Evolutionary conservation across 176 grass and related monocot genomes (phyloP).

Genomic region (Tillandsia fasciculata): DNA sequence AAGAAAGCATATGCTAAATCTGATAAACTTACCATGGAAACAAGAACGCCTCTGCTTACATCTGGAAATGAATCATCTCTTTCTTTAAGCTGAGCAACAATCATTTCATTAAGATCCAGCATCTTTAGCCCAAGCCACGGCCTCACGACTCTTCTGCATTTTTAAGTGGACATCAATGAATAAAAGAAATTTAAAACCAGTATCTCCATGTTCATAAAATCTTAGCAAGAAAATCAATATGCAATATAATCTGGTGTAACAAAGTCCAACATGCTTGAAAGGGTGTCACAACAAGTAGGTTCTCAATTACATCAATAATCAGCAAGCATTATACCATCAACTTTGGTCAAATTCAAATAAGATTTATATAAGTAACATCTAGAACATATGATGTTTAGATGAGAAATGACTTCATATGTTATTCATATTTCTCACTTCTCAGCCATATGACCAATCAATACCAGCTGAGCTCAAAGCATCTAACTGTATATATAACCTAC

Average conservation of each 20-base stretch:
- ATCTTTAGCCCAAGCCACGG: constrained; percentile 91
- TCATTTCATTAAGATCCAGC: constrained; percentile 65
- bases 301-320: too few species aligned
- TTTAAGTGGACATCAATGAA: constrained; percentile 12
- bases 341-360: neutral
- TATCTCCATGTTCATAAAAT: neutral
- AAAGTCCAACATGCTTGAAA: too few species aligned
- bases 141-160: constrained; percentile 64
- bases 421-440: too few species aligned
- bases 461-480: too few species aligned
- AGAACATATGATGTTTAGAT: neutral
- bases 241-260: too few species aligned
- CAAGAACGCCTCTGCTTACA: constrained; percentile 60
- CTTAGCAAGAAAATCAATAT: too few species aligned
- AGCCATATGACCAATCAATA: too few species aligned
- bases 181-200: neutral
- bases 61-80: constrained; percentile 61
- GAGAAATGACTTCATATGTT: neutral
- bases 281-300: too few species aligned
- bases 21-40: constrained; percentile 51
- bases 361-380: constrained; percentile 12
- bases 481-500: too few species aligned
- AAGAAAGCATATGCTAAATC: neutral
- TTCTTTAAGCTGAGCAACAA: constrained; percentile 68
- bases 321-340: too few species aligned